These are phyloP conservation scores for Yamadazyma kitorensis DNA, from an alignment of 805 yeast genomes.

Conservation along the genomic window DNA sequence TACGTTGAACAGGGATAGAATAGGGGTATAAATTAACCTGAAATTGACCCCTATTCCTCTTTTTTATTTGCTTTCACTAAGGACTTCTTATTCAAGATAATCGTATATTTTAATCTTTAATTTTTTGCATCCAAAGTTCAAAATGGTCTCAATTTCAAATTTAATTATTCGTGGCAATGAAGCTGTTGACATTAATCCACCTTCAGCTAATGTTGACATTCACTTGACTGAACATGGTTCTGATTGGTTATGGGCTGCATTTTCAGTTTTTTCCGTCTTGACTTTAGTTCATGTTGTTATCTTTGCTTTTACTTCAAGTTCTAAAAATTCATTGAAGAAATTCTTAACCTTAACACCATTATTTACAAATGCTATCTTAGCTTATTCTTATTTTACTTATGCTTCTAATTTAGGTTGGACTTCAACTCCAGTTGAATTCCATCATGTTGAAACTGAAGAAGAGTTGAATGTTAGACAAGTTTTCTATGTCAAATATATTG, in stretches of 20 bases:
- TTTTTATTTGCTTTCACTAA: too few species aligned
- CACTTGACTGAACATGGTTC: constrained; percentile 58
- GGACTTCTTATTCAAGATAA: too few species aligned
- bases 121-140: constrained; percentile 4
- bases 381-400: constrained; percentile 51
- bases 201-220: constrained; percentile 40
- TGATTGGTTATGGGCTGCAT: constrained; percentile 67
- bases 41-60: constrained; percentile 4
- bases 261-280: constrained; percentile 44
- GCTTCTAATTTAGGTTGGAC: constrained; percentile 62
- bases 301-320: constrained; percentile 22
- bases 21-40: constrained; percentile 6
- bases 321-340: constrained; percentile 27
- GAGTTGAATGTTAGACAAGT: constrained; percentile 44
- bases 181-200: constrained; percentile 44
- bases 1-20: too few species aligned
- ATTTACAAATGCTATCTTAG: constrained; percentile 36
- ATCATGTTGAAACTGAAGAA: constrained; percentile 38
- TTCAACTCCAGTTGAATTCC: constrained; percentile 44
- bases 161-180: constrained; percentile 24
- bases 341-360: constrained; percentile 41
- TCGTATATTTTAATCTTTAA: too few species aligned
- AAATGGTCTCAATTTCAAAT: constrained; percentile 7
- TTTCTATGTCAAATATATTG: constrained; percentile 55
- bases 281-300: constrained; percentile 25